Conservation (phyloP, 345 rosid genomes). For the Moricandia moricandioides region DNA sequence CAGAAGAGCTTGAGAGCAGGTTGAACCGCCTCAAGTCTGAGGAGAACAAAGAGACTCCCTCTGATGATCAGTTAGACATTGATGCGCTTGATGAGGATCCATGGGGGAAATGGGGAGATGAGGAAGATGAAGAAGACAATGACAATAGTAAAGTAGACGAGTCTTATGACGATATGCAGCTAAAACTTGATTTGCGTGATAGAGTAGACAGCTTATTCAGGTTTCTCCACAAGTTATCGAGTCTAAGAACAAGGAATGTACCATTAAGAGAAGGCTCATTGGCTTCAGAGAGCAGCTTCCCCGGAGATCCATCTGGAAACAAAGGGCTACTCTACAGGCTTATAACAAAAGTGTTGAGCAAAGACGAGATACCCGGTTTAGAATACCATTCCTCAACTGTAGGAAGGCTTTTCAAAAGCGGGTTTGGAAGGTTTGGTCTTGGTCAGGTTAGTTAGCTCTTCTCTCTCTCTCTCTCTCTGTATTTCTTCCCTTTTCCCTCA, state of each 20-base stretch:
- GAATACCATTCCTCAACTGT: constrained; percentile 95
- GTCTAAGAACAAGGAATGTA: constrained; percentile 48
- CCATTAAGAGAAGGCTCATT: constrained; percentile 55
- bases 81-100: constrained; percentile 95
- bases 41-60: constrained; percentile 42
- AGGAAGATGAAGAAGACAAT: constrained; percentile 65
- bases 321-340: constrained; percentile 75
- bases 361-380: constrained; percentile 66
- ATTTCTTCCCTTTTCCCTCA: neutral
- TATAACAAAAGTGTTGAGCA: constrained; percentile 56
- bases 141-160: constrained; percentile 44
- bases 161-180: constrained; percentile 70
- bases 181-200: constrained; percentile 85
- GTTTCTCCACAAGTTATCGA: constrained; percentile 72
- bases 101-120: constrained; percentile 96
- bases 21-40: constrained; percentile 41
- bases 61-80: constrained; percentile 47
- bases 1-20: constrained; percentile 70
- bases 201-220: constrained; percentile 82
- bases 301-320: constrained; percentile 49
- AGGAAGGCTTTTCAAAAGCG: constrained; percentile 91
- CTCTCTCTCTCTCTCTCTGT: constrained; percentile 3
- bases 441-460: constrained; percentile 60
- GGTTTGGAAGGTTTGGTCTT: constrained; percentile 94
- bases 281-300: constrained; percentile 49